These are phyloP conservation scores for Yamadazyma jaroonii DNA, from an alignment of 1,139 yeast genomes.

Conservation along the genomic window DNA sequence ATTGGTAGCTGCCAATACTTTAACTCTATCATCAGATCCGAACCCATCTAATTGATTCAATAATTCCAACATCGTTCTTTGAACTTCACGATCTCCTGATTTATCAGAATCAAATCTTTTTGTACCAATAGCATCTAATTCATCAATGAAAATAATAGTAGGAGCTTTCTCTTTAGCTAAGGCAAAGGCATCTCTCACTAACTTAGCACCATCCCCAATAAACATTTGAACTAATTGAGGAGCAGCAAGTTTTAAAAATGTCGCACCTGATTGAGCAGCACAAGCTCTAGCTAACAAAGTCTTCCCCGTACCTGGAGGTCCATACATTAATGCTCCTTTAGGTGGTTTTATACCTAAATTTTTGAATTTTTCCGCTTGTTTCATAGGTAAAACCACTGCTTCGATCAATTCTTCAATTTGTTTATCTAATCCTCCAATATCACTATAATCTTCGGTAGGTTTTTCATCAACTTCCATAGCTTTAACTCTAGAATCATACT, in stretches of 20 bases:
- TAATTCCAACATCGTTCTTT: conserved; percentile 97
- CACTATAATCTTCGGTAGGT: conserved; percentile 95
- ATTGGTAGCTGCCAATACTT: conserved; percentile 96
- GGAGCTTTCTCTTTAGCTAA: conserved; percentile 98
- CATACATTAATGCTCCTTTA: conserved; percentile 98
- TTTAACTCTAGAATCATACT: conserved; percentile 94
- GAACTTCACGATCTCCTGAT: conserved; percentile 98
- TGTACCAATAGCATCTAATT: conserved; percentile 97
- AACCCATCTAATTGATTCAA: conserved; percentile 97
- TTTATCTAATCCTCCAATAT: conserved; percentile 96
- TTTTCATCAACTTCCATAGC: conserved; percentile 99
- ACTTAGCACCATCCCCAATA: conserved; percentile 98
- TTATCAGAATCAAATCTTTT: conserved; percentile 97
- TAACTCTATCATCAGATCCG: conserved; percentile 96
- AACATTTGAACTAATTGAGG: conserved; percentile 99
- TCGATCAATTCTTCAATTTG: conserved; percentile 97
- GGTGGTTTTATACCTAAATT: conserved; percentile 94
- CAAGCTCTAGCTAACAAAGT: conserved; percentile 96
- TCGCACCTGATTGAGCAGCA: conserved; percentile 99
- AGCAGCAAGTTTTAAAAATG: conserved; percentile 93
- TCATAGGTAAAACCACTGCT: conserved; percentile 98
- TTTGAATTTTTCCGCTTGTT: conserved; percentile 94
- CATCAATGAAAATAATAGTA: conserved; percentile 94
- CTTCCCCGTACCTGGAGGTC: conserved; percentile 99
- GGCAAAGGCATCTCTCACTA: conserved; percentile 98